Evolutionary conservation across 768 basidiomycete genomes (phyloP), one percentile per base, ranked within the genome.

Genomic region (Omphalotus guepiniiformis): DNA sequence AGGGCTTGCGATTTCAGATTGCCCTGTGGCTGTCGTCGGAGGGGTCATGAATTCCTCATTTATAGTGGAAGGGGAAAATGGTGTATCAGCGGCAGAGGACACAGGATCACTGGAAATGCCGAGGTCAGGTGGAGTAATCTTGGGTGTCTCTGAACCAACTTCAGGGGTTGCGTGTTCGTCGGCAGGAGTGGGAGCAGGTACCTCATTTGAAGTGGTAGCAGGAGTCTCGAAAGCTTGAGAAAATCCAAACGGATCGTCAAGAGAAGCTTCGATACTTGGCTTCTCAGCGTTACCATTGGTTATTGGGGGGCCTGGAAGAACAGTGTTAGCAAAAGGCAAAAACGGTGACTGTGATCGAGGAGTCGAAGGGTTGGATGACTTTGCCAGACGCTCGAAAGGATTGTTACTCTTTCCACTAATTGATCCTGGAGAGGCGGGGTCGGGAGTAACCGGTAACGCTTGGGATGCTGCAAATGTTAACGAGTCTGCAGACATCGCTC

Each of bases 381-480:
- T 72, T 1, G 72, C 70, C 25, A 93, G 63, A 38, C 85, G 72
- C 50, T 90, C 93, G 58, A 97, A 97, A 3, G 93, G 94, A 62
- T 97, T 97, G 58, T 86, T 95, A 58, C 88, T 93, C 71, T 88
- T 88, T 47, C 66, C 62, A 37, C 63, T 63, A 11, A 45, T 62
- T 18, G 66, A 51, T 19, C 80, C 74, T 29, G 68, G 56, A 6
- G 71, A 63, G 5, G 82, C 38, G 6, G 74, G 55, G 35, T 84
- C 80, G 30, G 92, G 90, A 0, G 88, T 82, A 18, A 68, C 59
- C 6, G 91, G 90, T 21, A 92, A 71, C 1, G 87, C 80, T 11
- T 88, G 80, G n/a, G 78, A 69, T 15, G 83, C 80, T 37, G 91
- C 86, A 54, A 83, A 73, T 3, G 68, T 51, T 19, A 83, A 53